Conservation (phyloP, 1,284 basidiomycete species). For the Puccinia hordei region DNA sequence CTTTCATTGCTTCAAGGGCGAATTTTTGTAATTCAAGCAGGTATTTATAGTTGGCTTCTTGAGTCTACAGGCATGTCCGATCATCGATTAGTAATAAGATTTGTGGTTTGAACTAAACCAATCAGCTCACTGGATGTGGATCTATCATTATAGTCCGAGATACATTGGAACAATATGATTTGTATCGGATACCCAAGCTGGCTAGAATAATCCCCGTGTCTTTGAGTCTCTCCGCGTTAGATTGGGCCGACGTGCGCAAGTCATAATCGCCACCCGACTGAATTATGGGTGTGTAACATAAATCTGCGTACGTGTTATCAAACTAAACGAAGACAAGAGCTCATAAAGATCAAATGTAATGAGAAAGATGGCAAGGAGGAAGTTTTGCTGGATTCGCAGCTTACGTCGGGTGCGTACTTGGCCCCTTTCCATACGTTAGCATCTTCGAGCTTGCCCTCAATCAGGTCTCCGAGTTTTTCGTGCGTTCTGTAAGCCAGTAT, state of each 20-base stretch:
- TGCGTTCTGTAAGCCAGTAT: constrained; percentile 64
- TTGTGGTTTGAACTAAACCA: background rate
- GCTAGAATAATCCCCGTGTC: constrained; percentile 88
- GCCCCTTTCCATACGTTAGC: constrained; percentile 64
- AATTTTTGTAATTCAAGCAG: constrained; percentile 78
- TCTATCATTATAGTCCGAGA: constrained; percentile 93
- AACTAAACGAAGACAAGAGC: constrained; percentile 57
- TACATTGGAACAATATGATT: constrained; percentile 86
- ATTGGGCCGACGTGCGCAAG: constrained; percentile 80
- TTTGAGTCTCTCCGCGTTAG: constrained; percentile 77
- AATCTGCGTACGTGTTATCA: constrained; percentile 84
- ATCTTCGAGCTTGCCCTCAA: constrained; percentile 81
- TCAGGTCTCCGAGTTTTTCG: constrained; percentile 76
- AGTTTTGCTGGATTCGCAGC: constrained; percentile 2
- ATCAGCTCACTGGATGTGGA: constrained; percentile 68
- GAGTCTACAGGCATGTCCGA: constrained; percentile 62
- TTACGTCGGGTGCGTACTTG: constrained; percentile 65
- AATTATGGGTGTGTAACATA: constrained; percentile 92
- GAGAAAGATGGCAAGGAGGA: background rate
- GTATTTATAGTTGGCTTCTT: constrained; percentile 81
- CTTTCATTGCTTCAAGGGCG: constrained; percentile 74
- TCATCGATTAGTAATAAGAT: background rate
- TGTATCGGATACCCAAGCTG: constrained; percentile 86
- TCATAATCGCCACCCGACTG: constrained; percentile 92
- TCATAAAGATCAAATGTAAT: background rate